These are phyloP conservation scores for Pholiota molesta DNA, from an alignment of 768 basidiomycete genomes.

Conservation along the genomic window DNA sequence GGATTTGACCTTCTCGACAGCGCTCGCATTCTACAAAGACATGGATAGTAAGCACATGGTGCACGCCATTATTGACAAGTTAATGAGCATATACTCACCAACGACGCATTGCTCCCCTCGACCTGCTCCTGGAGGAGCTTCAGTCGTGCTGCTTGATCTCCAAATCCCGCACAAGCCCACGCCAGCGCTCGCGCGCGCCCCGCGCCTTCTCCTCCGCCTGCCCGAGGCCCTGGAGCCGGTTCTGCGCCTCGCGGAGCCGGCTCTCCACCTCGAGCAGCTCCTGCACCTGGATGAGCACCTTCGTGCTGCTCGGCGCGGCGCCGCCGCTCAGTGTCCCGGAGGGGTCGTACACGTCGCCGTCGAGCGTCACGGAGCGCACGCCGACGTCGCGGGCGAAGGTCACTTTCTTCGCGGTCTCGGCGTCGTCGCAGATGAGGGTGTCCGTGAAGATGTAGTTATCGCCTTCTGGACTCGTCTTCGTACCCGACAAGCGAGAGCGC, in stretches of 20 bases:
- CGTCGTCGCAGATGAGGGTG: slow-evolving; percentile 88
- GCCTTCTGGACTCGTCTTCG: slow-evolving; percentile 77
- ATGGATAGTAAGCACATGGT: not conserved
- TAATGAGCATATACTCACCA: slow-evolving; percentile 52
- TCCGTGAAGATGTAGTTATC: slow-evolving; percentile 95
- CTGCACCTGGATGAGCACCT: slow-evolving; percentile 81
- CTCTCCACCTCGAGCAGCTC: slow-evolving; percentile 73
- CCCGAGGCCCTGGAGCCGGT: slow-evolving; percentile 53
- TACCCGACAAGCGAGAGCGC: slow-evolving; percentile 92
- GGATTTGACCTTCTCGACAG: slow-evolving; percentile 75
- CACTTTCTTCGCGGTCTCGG: slow-evolving; percentile 82
- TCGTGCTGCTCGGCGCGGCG: slow-evolving; percentile 74
- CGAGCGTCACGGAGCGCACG: slow-evolving; percentile 87
- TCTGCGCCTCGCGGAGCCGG: slow-evolving; percentile 52
- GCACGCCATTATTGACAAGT: not conserved
- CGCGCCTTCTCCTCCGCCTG: slow-evolving; percentile 54
- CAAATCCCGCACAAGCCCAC: slow-evolving; percentile 59
- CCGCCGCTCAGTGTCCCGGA: slow-evolving; percentile 94
- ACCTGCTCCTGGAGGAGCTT: slow-evolving; percentile 82
- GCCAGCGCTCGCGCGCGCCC: slow-evolving; percentile 65
- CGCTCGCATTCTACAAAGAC: slow-evolving; percentile 65
- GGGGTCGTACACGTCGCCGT: slow-evolving; percentile 96
- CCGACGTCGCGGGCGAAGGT: slow-evolving; percentile 75
- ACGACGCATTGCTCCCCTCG: slow-evolving; percentile 84
- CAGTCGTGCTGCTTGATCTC: slow-evolving; percentile 93